Evolutionary conservation across 345 rosid species (phyloP).

Genomic region (Aurinia saxatilis): DNA sequence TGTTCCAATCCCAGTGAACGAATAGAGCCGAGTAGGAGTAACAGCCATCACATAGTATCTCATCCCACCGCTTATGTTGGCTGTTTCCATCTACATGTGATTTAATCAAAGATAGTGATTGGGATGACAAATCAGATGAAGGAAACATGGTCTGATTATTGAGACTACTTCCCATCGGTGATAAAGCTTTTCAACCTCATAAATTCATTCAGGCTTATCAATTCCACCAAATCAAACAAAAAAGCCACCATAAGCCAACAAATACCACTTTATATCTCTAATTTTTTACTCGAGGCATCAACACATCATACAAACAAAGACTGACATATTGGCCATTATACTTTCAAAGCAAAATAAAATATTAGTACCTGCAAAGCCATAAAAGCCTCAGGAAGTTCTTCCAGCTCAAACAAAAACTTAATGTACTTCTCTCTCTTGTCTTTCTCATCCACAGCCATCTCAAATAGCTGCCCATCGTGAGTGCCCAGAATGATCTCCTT

Average conservation of each 20-base stretch:
- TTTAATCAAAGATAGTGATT: slow-evolving; percentile 10
- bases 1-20: slow-evolving; percentile 89
- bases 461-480: slow-evolving; percentile 85
- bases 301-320: not conserved
- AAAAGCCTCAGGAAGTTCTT: slow-evolving; percentile 89
- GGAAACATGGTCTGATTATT: not conserved
- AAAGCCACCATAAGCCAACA: not conserved
- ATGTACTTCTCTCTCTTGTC: slow-evolving; percentile 93
- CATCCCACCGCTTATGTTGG: slow-evolving; percentile 59
- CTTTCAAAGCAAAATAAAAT: not conserved
- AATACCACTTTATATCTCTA: not conserved
- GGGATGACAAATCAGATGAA: not conserved
- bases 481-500: slow-evolving; percentile 90
- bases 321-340: not conserved
- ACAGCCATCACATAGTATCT: slow-evolving; percentile 99
- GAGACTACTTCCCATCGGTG: not conserved
- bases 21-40: slow-evolving; percentile 93
- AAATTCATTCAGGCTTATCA: not conserved
- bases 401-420: slow-evolving; percentile 65
- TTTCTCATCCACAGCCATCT: slow-evolving; percentile 92
- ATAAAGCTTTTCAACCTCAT: not conserved
- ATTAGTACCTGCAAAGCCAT: slow-evolving; percentile 78
- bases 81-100: slow-evolving; percentile 77
- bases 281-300: too few species aligned
- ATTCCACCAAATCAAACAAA: not conserved